These are phyloP conservation scores for Entomophthora muscae DNA, from an alignment of 371 early-diverging fungal genomes.

Conservation along the genomic window DNA sequence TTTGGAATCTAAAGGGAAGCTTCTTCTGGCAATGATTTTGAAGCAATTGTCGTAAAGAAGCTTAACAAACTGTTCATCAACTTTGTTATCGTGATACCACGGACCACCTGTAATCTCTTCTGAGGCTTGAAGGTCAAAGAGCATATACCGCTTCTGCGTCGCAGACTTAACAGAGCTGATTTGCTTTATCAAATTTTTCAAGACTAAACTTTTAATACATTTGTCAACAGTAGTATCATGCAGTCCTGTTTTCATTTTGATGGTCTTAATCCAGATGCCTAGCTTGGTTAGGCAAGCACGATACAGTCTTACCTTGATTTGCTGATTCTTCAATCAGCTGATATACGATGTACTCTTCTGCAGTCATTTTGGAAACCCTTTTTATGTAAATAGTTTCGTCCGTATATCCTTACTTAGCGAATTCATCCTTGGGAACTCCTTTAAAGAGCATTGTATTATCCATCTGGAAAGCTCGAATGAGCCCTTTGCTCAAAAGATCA, in stretches of 20 bases:
- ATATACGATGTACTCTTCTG: not conserved
- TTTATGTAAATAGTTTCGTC: not conserved
- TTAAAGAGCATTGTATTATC: not conserved
- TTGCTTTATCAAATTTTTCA: conserved; percentile 68
- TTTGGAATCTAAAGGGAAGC: not conserved
- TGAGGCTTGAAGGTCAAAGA: conserved; percentile 73
- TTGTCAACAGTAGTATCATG: conserved; percentile 66
- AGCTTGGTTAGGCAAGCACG: not conserved
- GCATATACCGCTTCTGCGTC: conserved; percentile 87
- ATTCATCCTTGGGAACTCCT: not conserved
- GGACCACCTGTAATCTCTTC: conserved; percentile 92
- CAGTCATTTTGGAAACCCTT: not conserved
- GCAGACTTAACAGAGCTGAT: conserved; percentile 90
- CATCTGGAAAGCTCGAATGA: not conserved
- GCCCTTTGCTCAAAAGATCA: not conserved
- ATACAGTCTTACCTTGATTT: not conserved
- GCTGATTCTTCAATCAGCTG: not conserved
- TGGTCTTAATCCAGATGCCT: conserved; percentile 79
- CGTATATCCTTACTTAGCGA: not conserved
- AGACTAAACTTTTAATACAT: conserved; percentile 67
- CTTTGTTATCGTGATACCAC: conserved; percentile 93
- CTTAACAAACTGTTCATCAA: conserved; percentile 90
- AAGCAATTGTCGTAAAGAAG: conserved; percentile 52
- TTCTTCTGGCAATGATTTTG: conserved; percentile 36
- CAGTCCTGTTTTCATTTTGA: conserved; percentile 71